phyloP scores from a whole-genome alignment of 139 green algal species.

The Helicosporidium sp. region DNA sequence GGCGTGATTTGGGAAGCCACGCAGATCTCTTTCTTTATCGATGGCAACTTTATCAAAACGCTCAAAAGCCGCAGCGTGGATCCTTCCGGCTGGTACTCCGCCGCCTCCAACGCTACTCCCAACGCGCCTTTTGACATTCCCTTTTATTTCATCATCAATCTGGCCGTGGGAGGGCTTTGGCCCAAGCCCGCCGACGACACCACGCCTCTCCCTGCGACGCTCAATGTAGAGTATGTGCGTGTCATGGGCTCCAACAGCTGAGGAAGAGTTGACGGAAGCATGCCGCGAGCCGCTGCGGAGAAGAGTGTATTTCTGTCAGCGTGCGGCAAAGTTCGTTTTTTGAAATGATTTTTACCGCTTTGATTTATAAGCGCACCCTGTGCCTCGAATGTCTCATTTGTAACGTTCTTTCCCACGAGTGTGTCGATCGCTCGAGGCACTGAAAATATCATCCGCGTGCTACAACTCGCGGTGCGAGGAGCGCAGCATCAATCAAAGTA shows the following conservation, averaged over 20 bases:
- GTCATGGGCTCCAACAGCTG: neutral
- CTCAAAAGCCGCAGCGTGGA: neutral
- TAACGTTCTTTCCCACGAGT: too few relatives aligned
- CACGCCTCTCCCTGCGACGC: slow-evolving; percentile 2
- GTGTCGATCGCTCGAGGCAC: too few relatives aligned
- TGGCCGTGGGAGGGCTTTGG: slow-evolving; percentile 6
- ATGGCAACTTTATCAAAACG: neutral
- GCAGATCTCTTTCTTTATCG: too few relatives aligned
- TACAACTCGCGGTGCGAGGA: neutral
- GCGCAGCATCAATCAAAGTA: slow-evolving; percentile 29
- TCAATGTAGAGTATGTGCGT: slow-evolving; percentile 3
- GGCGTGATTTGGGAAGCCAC: too few relatives aligned
- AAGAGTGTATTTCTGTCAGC: too few relatives aligned
- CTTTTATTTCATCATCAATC: slow-evolving; percentile 10
- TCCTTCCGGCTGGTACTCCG: slow-evolving; percentile 2
- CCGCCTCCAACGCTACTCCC: neutral
- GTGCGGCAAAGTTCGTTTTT: too few relatives aligned
- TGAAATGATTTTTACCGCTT: too few relatives aligned
- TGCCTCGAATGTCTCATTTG: too few relatives aligned
- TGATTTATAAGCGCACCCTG: too few relatives aligned
- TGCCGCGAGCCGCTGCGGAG: too few relatives aligned
- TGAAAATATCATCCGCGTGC: too few relatives aligned
- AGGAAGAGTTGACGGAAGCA: neutral
- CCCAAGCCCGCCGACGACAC: neutral
- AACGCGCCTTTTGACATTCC: slow-evolving; percentile 4